Evolutionary conservation across 768 basidiomycete species (phyloP).

Genomic region (Lanmaoa pseudosensibilis): DNA sequence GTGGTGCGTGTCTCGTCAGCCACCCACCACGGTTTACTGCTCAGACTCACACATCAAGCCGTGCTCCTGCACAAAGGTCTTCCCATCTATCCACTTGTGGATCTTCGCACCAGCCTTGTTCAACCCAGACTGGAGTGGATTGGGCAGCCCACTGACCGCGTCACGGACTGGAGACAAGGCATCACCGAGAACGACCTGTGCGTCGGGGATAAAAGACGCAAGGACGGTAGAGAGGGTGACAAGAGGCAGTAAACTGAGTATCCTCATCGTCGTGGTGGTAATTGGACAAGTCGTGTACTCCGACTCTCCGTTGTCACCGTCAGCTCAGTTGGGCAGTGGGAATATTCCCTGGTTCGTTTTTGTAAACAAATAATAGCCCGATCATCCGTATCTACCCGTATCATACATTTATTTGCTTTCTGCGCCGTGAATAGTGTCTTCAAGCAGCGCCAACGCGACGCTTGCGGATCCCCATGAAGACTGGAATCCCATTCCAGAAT

Average conservation of each 20-base stretch:
- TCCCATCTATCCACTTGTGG: constrained; percentile 65
- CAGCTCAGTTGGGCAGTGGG: background rate
- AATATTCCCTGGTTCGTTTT: background rate
- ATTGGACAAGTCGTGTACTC: background rate
- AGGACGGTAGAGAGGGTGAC: constrained; percentile 37
- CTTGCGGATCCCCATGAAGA: constrained; percentile 66
- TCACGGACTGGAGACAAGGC: constrained; percentile 21
- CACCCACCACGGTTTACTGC: background rate
- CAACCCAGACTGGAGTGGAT: constrained; percentile 44
- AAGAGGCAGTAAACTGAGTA: constrained; percentile 34
- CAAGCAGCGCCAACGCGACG: constrained; percentile 47
- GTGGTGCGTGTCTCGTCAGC: constrained; percentile 1
- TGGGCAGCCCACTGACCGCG: constrained; percentile 38
- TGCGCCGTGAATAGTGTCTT: constrained; percentile 35
- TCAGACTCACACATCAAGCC: constrained; percentile 66
- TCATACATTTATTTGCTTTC: background rate
- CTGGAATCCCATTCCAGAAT: constrained; percentile 63
- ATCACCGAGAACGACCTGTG: constrained; percentile 45
- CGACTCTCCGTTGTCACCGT: too few species aligned
- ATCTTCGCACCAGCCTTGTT: constrained; percentile 45
- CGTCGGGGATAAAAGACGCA: constrained; percentile 41
- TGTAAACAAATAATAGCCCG: background rate
- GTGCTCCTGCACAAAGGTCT: constrained; percentile 67
- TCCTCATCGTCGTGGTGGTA: constrained; percentile 38
- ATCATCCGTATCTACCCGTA: background rate